phyloP scores from a whole-genome alignment of 139 green algal genomes.

The Micractinium conductrix region DNA sequence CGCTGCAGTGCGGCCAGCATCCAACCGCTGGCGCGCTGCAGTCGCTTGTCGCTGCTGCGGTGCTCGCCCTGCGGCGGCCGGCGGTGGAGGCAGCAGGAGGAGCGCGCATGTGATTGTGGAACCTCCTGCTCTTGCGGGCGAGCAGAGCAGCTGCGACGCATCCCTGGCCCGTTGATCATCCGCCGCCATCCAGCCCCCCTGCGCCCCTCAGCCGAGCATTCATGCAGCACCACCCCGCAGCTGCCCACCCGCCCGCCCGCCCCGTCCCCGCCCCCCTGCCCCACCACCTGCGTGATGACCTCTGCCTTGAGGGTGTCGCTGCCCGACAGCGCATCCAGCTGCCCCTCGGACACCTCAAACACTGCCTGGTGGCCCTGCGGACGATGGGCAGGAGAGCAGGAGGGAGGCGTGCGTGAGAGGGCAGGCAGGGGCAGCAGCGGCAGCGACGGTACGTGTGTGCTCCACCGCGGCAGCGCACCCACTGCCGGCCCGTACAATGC shows the following conservation, averaged over 20 bases:
- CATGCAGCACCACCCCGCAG: too few relatives aligned
- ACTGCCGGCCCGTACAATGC: too few relatives aligned
- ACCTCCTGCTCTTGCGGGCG: too few relatives aligned
- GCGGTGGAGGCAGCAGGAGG: not conserved
- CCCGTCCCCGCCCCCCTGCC: too few relatives aligned
- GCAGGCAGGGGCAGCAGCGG: not conserved
- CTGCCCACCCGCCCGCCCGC: too few relatives aligned
- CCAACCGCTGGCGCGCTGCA: slow-evolving; percentile 40
- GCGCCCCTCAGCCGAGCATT: too few relatives aligned
- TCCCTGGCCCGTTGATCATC: too few relatives aligned
- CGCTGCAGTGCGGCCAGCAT: slow-evolving; percentile 58
- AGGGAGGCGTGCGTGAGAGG: not conserved
- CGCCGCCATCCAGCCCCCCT: too few relatives aligned
- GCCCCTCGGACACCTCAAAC: slow-evolving; percentile 62
- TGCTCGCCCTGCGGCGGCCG: slow-evolving; percentile 15
- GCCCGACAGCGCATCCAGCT: slow-evolving; percentile 69
- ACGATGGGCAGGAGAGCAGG: not conserved
- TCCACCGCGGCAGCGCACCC: too few relatives aligned
- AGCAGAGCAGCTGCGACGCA: too few relatives aligned
- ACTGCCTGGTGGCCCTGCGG: slow-evolving; percentile 50
- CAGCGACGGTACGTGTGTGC: too few relatives aligned
- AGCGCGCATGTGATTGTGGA: too few relatives aligned
- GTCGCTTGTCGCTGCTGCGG: slow-evolving; percentile 32
- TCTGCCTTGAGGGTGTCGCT: slow-evolving; percentile 56
- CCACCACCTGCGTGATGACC: slow-evolving; percentile 43